Evolutionary conservation across 139 green algal genomes (phyloP).

Genomic region (Dunaliella primolecta): DNA sequence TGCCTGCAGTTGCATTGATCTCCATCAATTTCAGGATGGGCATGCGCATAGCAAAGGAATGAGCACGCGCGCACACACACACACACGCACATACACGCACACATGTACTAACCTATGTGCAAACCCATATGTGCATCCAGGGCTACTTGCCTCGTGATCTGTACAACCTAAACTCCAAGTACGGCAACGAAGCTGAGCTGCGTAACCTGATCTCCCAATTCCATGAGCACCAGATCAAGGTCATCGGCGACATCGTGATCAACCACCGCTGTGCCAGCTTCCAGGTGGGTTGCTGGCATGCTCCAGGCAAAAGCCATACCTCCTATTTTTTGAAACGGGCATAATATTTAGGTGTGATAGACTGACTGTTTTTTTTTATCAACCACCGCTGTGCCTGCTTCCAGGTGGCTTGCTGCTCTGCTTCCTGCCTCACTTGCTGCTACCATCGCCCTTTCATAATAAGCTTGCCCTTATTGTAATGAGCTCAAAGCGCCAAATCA

Average conservation of each 20-base stretch:
- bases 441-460: too few species aligned
- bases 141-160: constrained; percentile 85
- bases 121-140: too few species aligned
- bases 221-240: constrained; percentile 74
- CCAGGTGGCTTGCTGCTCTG: constrained; percentile 5
- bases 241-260: constrained; percentile 94
- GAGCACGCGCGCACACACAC: not conserved
- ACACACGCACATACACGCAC: not conserved
- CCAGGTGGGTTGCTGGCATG: constrained; percentile 6
- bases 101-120: constrained; percentile 17
- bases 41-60: too few species aligned
- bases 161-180: constrained; percentile 57
- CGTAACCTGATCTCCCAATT: constrained; percentile 43
- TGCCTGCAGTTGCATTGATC: too few species aligned
- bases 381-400: constrained; percentile 83
- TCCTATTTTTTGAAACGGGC: too few species aligned
- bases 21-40: too few species aligned
- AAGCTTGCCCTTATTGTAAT: too few species aligned
- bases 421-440: too few species aligned
- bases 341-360: too few species aligned
- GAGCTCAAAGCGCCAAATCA: too few species aligned
- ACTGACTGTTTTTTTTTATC: too few species aligned
- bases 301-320: too few species aligned
- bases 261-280: constrained; percentile 83
- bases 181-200: constrained; percentile 63